These are phyloP conservation scores for Actinidia polygama DNA, from an alignment of 179 eudicot genomes.

Conservation along the genomic window DNA sequence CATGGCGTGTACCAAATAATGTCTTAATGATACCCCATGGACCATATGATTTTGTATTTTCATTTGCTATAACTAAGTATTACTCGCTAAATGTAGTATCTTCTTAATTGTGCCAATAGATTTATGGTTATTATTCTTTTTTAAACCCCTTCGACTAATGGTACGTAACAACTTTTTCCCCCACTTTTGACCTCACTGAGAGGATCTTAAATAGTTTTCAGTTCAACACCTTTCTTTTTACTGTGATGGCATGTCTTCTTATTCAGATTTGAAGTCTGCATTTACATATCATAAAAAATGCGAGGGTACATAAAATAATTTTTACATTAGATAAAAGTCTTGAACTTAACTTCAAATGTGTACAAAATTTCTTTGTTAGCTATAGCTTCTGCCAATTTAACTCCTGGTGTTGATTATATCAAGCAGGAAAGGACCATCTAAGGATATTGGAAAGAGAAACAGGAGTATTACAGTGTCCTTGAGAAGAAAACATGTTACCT, in stretches of 20 bases:
- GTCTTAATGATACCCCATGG: background rate
- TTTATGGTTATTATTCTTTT: background rate
- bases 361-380: background rate
- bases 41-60: background rate
- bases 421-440: slow-evolving; percentile 18
- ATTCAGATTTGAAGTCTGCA: background rate
- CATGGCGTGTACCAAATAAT: background rate
- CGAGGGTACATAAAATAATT: background rate
- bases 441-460: slow-evolving; percentile 19
- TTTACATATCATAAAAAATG: background rate
- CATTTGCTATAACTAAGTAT: background rate
- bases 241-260: background rate
- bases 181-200: background rate
- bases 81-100: background rate
- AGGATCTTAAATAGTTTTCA: background rate
- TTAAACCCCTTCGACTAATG: background rate
- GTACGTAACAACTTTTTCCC: no score
- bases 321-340: background rate
- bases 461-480: background rate
- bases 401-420: slow-evolving; percentile 9
- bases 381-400: slow-evolving; percentile 1
- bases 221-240: background rate
- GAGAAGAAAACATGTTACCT: slow-evolving; percentile 41
- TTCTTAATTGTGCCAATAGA: background rate
- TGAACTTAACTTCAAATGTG: background rate